phyloP scores from a whole-genome alignment of 345 rosid species.

The Citrus cavaleriei region DNA sequence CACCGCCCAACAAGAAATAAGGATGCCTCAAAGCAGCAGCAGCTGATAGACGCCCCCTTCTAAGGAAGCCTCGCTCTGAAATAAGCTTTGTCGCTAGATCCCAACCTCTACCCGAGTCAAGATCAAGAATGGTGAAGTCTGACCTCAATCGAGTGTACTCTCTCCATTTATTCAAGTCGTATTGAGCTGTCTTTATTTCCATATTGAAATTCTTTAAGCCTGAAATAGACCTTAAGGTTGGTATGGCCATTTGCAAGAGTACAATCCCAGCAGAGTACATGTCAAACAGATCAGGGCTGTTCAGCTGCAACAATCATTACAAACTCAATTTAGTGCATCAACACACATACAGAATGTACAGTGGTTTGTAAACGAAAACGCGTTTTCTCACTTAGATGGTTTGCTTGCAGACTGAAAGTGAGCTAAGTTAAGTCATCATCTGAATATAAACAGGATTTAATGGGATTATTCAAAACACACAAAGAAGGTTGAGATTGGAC shows the following conservation, averaged over 20 bases:
- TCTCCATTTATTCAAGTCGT: slow-evolving; percentile 79
- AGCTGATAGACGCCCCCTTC: slow-evolving; percentile 90
- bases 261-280: slow-evolving; percentile 88
- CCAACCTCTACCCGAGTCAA: slow-evolving; percentile 97
- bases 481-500: not conserved
- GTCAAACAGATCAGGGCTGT: slow-evolving; percentile 94
- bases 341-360: not conserved
- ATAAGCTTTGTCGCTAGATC: slow-evolving; percentile 81
- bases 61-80: slow-evolving; percentile 71
- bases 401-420: not conserved
- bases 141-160: slow-evolving; percentile 64
- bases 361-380: not conserved
- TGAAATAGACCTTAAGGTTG: slow-evolving; percentile 57
- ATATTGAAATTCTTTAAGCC: slow-evolving; percentile 79
- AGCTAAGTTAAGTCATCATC: not conserved
- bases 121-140: slow-evolving; percentile 73
- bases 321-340: not conserved
- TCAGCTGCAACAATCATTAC: slow-evolving; percentile 51
- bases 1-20: slow-evolving; percentile 85
- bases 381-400: not conserved
- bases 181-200: slow-evolving; percentile 52
- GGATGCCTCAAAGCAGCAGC: slow-evolving; percentile 90
- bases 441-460: not conserved
- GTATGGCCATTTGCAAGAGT: slow-evolving; percentile 92
- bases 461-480: not conserved